Conservation (phyloP, 208 protist genomes). For the Trypanosoma melophagium region DNA sequence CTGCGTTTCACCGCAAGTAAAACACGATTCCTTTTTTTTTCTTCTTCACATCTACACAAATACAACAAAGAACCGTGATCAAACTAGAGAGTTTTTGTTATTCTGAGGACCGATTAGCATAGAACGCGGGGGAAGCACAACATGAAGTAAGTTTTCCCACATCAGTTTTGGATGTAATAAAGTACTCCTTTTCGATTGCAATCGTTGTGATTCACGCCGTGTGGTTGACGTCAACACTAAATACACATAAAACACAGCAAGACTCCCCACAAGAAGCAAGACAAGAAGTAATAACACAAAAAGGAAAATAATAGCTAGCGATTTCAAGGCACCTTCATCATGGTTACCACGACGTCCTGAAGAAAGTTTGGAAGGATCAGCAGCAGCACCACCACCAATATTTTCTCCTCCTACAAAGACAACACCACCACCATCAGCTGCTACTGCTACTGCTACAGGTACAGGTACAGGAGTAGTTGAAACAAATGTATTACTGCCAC, state of each 20-base stretch:
- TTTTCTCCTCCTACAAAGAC: not conserved
- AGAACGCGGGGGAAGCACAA: conserved; percentile 25
- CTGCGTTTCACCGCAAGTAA: too few species aligned
- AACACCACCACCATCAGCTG: not conserved
- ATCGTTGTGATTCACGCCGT: conserved; percentile 28
- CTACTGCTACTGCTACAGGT: too few species aligned
- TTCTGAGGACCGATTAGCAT: not conserved
- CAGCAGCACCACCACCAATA: not conserved
- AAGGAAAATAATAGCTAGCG: conserved; percentile 24
- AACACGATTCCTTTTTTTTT: too few species aligned
- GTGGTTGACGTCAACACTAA: conserved; percentile 52
- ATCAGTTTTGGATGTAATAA: conserved; percentile 12
- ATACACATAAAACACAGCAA: conserved; percentile 56
- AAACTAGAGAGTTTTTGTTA: conserved; percentile 2
- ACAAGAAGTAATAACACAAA: conserved; percentile 49
- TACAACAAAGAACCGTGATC: not conserved
- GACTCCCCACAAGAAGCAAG: conserved; percentile 51
- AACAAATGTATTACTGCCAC: too few species aligned
- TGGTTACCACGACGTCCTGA: too few species aligned
- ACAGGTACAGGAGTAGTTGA: too few species aligned
- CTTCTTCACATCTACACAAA: too few species aligned
- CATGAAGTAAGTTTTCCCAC: conserved; percentile 24
- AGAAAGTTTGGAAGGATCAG: too few species aligned
- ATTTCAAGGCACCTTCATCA: conserved; percentile 9
- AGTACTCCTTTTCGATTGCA: not conserved